phyloP scores from a whole-genome alignment of 805 yeast genomes.

The Schwanniomyces pseudopolymorphus region DNA sequence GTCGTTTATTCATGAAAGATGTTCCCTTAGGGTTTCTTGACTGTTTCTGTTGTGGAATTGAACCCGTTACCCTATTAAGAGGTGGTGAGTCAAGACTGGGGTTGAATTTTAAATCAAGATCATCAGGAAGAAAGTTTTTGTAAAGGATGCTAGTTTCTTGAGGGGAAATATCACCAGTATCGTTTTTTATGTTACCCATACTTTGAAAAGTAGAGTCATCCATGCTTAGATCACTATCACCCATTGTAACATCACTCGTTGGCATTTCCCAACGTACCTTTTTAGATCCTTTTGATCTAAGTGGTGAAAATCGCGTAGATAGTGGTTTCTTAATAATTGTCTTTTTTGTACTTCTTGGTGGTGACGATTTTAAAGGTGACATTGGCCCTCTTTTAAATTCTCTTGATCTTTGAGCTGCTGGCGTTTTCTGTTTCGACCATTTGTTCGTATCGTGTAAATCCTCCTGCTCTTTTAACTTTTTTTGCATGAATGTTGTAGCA shows the following conservation, averaged over 20 bases:
- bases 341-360: conserved; percentile 21
- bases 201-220: conserved; percentile 20
- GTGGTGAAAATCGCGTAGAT: conserved; percentile 8
- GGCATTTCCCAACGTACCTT: conserved; percentile 51
- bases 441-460: not conserved
- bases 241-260: conserved; percentile 10
- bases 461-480: conserved; percentile 15
- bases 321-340: conserved; percentile 12
- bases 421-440: not conserved
- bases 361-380: conserved; percentile 27
- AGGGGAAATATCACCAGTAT: conserved; percentile 30
- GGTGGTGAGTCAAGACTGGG: conserved; percentile 35
- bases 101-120: conserved; percentile 26
- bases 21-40: not conserved
- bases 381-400: conserved; percentile 21
- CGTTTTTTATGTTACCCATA: conserved; percentile 17
- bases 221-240: conserved; percentile 32
- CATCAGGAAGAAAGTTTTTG: conserved; percentile 24
- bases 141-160: conserved; percentile 21
- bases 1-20: conserved; percentile 15
- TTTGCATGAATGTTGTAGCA: conserved; percentile 28
- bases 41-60: not conserved
- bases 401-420: conserved; percentile 4
- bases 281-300: conserved; percentile 18
- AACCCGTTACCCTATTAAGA: not conserved